A percentile compares a stretch with the other conserved stretches of the same genome.
Evolutionary conservation across 371 early-diverging fungal genomes (phyloP).

Genomic region (Parasitella parasitica): DNA sequence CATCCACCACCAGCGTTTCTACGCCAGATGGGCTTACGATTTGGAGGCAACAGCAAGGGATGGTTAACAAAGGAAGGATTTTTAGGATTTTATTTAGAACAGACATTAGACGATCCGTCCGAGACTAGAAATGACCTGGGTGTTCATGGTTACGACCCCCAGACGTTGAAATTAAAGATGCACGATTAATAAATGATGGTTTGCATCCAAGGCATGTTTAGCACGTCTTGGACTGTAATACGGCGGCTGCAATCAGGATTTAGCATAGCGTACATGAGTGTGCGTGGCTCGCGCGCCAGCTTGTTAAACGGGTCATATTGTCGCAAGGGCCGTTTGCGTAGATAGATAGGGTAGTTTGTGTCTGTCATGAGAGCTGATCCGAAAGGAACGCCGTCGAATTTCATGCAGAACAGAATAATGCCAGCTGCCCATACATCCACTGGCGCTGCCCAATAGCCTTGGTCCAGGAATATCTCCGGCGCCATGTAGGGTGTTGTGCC

Average conservation of each 20-base stretch:
- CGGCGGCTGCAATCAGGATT: conserved; percentile 75
- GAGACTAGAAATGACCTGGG: conserved; percentile 56
- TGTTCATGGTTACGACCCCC: conserved; percentile 55
- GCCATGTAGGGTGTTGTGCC: conserved; percentile 89
- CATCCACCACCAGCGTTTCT: conserved; percentile 53
- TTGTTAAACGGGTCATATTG: conserved; percentile 60
- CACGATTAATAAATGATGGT: conserved; percentile 20
- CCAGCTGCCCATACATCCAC: conserved; percentile 85
- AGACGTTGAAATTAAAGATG: conserved; percentile 24
- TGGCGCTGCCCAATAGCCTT: conserved; percentile 71
- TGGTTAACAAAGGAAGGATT: conserved; percentile 55
- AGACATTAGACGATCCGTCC: conserved; percentile 56
- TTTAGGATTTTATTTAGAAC: conserved; percentile 54
- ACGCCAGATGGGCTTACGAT: conserved; percentile 50
- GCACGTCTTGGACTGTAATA: conserved; percentile 55
- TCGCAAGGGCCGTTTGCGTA: conserved; percentile 47
- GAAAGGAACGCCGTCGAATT: conserved; percentile 70
- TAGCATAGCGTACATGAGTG: conserved; percentile 72
- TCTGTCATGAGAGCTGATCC: conserved; percentile 55
- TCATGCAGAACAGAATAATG: conserved; percentile 77
- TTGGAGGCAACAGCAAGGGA: conserved; percentile 48
- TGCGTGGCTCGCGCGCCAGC: conserved; percentile 51
- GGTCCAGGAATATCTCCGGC: conserved; percentile 62
- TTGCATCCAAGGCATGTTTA: conserved; percentile 70
- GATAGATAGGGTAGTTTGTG: conserved; percentile 61